These are phyloP conservation scores for Kwoniella europaea DNA, from an alignment of 768 basidiomycete species.

Conservation along the genomic window DNA sequence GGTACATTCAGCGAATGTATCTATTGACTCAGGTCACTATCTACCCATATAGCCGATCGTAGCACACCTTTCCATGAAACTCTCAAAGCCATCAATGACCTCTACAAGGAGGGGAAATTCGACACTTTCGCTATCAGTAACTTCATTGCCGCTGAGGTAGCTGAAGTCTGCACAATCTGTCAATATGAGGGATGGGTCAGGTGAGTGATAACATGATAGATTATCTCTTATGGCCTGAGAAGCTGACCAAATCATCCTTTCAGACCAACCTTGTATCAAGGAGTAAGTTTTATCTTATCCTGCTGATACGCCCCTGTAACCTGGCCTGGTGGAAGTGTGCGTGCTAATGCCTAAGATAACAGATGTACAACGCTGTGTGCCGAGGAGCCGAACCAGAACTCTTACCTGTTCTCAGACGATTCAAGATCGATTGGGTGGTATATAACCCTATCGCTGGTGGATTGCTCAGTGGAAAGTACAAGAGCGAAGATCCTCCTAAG, in stretches of 20 bases:
- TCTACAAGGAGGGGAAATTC: slow-evolving; percentile 66
- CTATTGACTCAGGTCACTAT: too few species aligned
- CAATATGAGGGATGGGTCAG: slow-evolving; percentile 62
- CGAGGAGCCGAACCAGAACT: slow-evolving; percentile 18
- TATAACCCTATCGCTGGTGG: slow-evolving; percentile 56
- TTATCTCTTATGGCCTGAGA: neutral
- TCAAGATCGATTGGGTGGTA: slow-evolving; percentile 51
- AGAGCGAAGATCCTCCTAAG: slow-evolving; percentile 38
- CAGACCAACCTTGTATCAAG: slow-evolving; percentile 63
- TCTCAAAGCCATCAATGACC: slow-evolving; percentile 62
- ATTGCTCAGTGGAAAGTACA: slow-evolving; percentile 46
- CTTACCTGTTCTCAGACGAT: slow-evolving; percentile 43
- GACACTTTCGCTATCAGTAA: slow-evolving; percentile 63
- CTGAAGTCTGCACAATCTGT: slow-evolving; percentile 62
- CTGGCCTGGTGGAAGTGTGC: too few species aligned
- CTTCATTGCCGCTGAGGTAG: slow-evolving; percentile 61
- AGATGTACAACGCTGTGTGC: slow-evolving; percentile 52
- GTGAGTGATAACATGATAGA: neutral
- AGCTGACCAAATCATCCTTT: neutral
- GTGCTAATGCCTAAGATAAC: too few species aligned
- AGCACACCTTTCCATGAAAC: slow-evolving; percentile 63
- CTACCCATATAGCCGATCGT: slow-evolving; percentile 52
- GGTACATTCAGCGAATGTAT: too few species aligned
- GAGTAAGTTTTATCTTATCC: slow-evolving; percentile 6
- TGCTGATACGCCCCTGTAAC: too few species aligned